phyloP scores from a whole-genome alignment of 1,139 yeast species.

The Magnusiomyces fungicola region DNA sequence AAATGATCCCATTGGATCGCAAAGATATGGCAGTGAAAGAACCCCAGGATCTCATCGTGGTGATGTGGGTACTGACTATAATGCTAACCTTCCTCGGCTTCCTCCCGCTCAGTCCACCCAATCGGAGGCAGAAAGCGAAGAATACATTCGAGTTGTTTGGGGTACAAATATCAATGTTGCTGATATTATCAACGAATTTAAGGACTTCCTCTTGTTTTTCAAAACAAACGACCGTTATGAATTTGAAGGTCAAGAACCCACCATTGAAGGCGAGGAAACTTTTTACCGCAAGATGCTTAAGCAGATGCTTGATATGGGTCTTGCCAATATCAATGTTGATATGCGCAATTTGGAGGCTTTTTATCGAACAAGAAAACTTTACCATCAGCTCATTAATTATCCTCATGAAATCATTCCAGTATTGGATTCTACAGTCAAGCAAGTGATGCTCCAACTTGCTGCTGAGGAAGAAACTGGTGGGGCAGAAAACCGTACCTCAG shows the following conservation, averaged over 20 bases:
- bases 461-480: slow-evolving; percentile 28
- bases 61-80: slow-evolving; percentile 24
- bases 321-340: slow-evolving; percentile 79
- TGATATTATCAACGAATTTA: slow-evolving; percentile 72
- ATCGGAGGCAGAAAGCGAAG: slow-evolving; percentile 41
- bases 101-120: no score
- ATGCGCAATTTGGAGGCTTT: slow-evolving; percentile 71
- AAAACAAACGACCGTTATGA: slow-evolving; percentile 66
- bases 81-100: no score
- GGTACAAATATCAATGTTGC: slow-evolving; percentile 95
- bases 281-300: slow-evolving; percentile 68
- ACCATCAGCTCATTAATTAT: slow-evolving; percentile 77
- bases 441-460: slow-evolving; percentile 68
- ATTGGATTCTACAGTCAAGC: slow-evolving; percentile 94
- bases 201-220: slow-evolving; percentile 78
- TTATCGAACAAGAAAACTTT: slow-evolving; percentile 68
- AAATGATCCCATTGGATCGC: background rate
- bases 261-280: slow-evolving; percentile 59
- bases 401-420: slow-evolving; percentile 97
- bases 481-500: slow-evolving; percentile 37
- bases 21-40: slow-evolving; percentile 5
- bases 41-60: slow-evolving; percentile 50
- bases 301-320: slow-evolving; percentile 68
- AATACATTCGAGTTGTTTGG: slow-evolving; percentile 90
- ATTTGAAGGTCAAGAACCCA: slow-evolving; percentile 44